phyloP scores from a whole-genome alignment of 2,329 filamentous ascomycete genomes.

The Harringtonia aguacate region DNA sequence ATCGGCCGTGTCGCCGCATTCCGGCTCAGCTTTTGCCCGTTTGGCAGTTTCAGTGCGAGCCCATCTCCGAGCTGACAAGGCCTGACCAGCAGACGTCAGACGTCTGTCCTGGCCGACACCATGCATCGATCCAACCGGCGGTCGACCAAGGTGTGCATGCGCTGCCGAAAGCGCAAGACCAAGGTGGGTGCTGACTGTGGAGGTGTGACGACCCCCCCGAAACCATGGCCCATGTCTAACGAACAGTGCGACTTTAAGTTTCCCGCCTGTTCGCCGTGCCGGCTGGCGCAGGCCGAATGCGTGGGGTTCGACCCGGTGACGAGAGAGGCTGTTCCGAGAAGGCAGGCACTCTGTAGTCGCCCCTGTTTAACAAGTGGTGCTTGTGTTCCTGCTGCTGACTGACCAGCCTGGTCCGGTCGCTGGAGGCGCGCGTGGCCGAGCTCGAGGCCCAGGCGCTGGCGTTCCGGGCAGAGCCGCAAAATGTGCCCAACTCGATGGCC shows the following conservation, averaged over 20 bases:
- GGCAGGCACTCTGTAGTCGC: background rate
- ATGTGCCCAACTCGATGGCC: slow-evolving; percentile 2
- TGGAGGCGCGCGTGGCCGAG: slow-evolving; percentile 3
- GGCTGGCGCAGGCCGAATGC: slow-evolving; percentile 1
- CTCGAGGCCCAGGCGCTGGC: slow-evolving; percentile 2
- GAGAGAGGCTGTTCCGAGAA: background rate
- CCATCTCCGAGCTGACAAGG: too few species aligned
- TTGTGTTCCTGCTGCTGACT: too few species aligned
- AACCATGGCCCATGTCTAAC: background rate
- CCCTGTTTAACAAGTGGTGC: too few species aligned
- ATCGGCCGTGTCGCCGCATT: too few species aligned
- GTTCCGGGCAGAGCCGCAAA: slow-evolving; percentile 1
- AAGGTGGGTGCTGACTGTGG: background rate
- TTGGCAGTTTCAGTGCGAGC: too few species aligned
- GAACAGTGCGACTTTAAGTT: slow-evolving; percentile 4
- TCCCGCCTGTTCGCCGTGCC: background rate
- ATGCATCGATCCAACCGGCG: slow-evolving; percentile 3
- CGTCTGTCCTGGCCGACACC: background rate
- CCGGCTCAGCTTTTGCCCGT: too few species aligned
- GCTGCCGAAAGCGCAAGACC: slow-evolving; percentile 4
- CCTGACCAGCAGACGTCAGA: too few species aligned
- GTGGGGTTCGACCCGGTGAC: slow-evolving; percentile 2
- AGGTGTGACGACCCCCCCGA: background rate
- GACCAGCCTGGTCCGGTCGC: slow-evolving; percentile 2
- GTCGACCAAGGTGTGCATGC: slow-evolving; percentile 4